A percentile compares a stretch with the other conserved stretches of the same genome.
Conservation (phyloP, 108 stramenopile genomes). For the Nannochloropsis gaditana region DNA sequence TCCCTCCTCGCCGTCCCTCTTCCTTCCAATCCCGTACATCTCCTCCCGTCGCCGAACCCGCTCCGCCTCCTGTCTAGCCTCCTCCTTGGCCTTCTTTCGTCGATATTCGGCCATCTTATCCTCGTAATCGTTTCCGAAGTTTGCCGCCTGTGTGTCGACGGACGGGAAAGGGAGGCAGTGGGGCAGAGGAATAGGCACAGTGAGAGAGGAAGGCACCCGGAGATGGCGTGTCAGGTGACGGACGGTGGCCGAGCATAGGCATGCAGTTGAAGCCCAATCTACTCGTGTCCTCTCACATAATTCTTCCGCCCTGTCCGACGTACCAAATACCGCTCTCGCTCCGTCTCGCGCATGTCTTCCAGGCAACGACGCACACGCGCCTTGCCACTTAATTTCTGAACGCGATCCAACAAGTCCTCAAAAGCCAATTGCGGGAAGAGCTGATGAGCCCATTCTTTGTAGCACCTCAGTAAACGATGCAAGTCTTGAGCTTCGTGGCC, state of each 20-base stretch:
- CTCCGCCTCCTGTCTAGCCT: neutral
- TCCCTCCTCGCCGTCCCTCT: neutral
- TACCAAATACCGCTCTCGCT: constrained; percentile 35
- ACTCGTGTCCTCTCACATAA: neutral
- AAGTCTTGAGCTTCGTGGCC: neutral
- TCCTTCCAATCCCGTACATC: neutral
- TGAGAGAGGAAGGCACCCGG: neutral
- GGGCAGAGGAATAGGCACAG: neutral
- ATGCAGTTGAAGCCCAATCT: neutral
- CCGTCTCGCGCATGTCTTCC: constrained; percentile 35
- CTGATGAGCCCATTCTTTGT: constrained; percentile 44
- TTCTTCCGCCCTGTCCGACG: neutral
- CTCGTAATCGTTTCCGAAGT: constrained; percentile 9
- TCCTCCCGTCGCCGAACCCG: neutral
- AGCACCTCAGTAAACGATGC: neutral
- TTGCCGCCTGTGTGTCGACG: neutral
- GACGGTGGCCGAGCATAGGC: neutral
- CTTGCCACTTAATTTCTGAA: constrained; percentile 40
- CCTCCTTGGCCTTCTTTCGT: constrained; percentile 17
- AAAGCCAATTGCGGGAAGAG: constrained; percentile 39
- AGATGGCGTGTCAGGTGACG: neutral
- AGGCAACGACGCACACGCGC: constrained; percentile 31
- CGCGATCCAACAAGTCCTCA: constrained; percentile 37
- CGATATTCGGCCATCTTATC: neutral
- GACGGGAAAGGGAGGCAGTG: neutral